These are phyloP conservation scores for Macrolepiota dolichaula DNA, from an alignment of 768 basidiomycete species.

Conservation along the genomic window DNA sequence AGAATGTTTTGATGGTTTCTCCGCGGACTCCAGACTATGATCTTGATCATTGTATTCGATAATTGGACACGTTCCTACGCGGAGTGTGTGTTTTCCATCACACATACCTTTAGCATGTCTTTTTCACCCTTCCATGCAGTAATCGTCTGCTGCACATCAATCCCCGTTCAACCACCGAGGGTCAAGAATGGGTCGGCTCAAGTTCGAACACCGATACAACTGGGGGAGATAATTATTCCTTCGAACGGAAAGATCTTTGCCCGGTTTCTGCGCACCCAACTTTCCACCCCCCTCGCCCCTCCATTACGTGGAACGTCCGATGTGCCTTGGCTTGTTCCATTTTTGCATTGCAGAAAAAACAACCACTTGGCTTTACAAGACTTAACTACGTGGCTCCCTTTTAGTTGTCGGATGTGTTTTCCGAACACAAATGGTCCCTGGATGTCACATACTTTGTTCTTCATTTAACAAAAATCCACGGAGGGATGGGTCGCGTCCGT, in stretches of 20 bases:
- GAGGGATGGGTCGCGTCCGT: not conserved
- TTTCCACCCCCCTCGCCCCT: not conserved
- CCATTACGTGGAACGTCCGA: not conserved
- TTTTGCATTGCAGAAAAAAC: not conserved
- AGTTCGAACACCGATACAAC: not conserved
- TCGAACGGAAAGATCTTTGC: no score
- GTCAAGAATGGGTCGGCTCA: not conserved
- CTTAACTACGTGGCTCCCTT: not conserved
- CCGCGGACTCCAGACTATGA: not conserved
- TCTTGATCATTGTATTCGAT: not conserved
- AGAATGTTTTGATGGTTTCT: not conserved
- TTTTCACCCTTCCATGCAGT: conserved; percentile 1
- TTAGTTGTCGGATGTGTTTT: not conserved
- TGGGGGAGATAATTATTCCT: not conserved
- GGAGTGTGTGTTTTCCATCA: not conserved
- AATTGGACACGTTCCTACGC: not conserved
- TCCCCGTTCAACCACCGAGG: conserved; percentile 4
- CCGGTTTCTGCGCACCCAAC: not conserved
- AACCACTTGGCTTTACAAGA: not conserved
- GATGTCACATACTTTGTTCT: not conserved
- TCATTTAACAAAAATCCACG: not conserved
- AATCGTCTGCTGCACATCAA: not conserved
- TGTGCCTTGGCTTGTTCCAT: not conserved
- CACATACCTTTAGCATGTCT: not conserved
- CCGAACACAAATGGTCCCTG: not conserved